Base-by-base conservation (phyloP, 345 rosid genomes). In the Dimocarpus longan region DNA sequence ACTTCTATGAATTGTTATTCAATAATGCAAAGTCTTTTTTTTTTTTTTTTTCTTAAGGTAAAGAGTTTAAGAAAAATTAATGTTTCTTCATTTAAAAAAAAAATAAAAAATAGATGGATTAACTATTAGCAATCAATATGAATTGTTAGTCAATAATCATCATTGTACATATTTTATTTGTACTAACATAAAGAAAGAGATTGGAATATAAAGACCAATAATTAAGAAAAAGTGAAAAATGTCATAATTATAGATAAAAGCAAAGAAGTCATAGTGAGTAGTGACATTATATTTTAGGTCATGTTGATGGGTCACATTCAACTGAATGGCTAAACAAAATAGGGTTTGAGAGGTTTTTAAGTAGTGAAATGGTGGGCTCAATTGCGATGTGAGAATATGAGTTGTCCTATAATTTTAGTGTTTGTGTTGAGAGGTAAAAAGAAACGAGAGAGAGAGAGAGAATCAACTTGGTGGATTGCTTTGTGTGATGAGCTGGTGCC, bases 401-500 rank as follows among this genome's bases (percentile, higher is more conserved):
- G 62, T 8, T 26, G 43, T 24, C 59, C 6, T 1, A 46, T 44
- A 70, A 26, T 5, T 69, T 69, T 26, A n/a, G 56, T 11, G 22
- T 21, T 21, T 21, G 73, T 10, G 40, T 69, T 43, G 75, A 10
- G 63, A 8, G 75, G 16, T 71, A 18, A 54, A 48, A 71, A 19
- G 13, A 57, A 21, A 0, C n/a, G 12, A 7, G 1, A 22, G 32
- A 12, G 44, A 40, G 59, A 40, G 13, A 15, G 24, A 54, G 68
- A 74, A 75, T 70, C 76, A 5, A 78, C 62, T 56, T 82, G 90
- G 85, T 77, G 86, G 86, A 44, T n/a, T 57, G 88, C 83, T 80
- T 85, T 11, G 57, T 52, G 22, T n/a, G 63, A 57, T 57, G 63
- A 90, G 95, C 93, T 91, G 95, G 87, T 78, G 89, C 74, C 91